Conservation (phyloP, 176 grass and related monocot genomes). For the Pharus latifolius region DNA sequence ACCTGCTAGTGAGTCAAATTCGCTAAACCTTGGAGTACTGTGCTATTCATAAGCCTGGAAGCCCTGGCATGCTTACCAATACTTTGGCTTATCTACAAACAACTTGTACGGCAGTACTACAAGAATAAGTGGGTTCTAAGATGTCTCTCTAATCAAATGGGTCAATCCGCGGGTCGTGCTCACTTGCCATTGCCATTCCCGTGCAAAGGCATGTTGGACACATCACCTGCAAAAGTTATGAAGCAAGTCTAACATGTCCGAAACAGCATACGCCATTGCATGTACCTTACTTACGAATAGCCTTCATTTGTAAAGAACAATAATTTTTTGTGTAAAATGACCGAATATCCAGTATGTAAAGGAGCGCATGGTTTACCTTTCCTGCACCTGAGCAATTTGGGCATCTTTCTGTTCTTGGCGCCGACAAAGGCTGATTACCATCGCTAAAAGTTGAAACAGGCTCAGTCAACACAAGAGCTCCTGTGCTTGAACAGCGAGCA, state of each 20-base stretch:
- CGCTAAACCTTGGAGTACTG: neutral
- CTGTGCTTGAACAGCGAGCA: conserved; percentile 89
- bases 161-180: conserved; percentile 93
- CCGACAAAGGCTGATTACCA: conserved; percentile 46
- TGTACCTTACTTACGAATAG: neutral
- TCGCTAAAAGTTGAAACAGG: conserved; percentile 50
- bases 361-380: conserved; percentile 36
- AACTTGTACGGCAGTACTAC: neutral
- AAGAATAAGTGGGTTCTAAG: neutral
- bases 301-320: neutral
- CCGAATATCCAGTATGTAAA: neutral
- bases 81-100: conserved; percentile 42
- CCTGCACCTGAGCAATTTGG: conserved; percentile 93
- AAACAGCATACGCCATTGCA: neutral
- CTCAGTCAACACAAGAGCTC: conserved; percentile 67
- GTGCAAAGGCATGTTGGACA: conserved; percentile 98
- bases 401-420: conserved; percentile 77
- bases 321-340: neutral
- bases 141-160: conserved; percentile 48
- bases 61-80: neutral
- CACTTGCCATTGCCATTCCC: conserved; percentile 98
- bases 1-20: neutral
- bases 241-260: neutral
- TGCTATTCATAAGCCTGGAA: conserved; percentile 1
- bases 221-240: conserved; percentile 73